Conservation (phyloP, 306 rosid species). For the Senna tora region DNA sequence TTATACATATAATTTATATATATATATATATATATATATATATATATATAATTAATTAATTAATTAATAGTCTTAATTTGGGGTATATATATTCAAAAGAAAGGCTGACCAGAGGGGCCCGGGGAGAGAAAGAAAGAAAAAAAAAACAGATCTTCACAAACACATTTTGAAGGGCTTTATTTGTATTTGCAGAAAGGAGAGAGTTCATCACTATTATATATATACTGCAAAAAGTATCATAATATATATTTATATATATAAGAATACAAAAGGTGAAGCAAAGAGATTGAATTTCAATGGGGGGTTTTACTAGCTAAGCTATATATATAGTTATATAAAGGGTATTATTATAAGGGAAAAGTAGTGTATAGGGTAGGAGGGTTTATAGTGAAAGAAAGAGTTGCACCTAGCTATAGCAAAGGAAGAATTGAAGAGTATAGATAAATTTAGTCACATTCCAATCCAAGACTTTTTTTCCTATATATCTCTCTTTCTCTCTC, state of each 20-base stretch:
- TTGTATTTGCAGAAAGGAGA: conserved; percentile 39
- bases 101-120: conserved; percentile 28
- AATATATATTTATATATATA: too few relatives aligned
- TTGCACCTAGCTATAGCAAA: conserved; percentile 39
- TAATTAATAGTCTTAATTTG: too few relatives aligned
- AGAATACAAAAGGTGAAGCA: too few relatives aligned
- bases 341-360: conserved; percentile 30
- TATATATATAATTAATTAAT: too few relatives aligned
- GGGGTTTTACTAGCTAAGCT: background rate
- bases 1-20: too few relatives aligned
- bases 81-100: conserved; percentile 29
- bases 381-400: conserved; percentile 37
- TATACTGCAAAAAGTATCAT: too few relatives aligned
- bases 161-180: conserved; percentile 28
- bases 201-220: conserved; percentile 10
- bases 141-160: background rate
- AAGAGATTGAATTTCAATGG: too few relatives aligned
- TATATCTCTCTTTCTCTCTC: conserved; percentile 12
- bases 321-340: conserved; percentile 16
- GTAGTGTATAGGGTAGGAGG: conserved; percentile 23
- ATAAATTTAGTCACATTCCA: conserved; percentile 34
- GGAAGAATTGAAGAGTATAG: background rate
- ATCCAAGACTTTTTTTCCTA: background rate
- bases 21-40: too few relatives aligned
- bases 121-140: conserved; percentile 7